Evolutionary conservation across 306 rosid species (phyloP).

Genomic region (Sesbania bispinosa): DNA sequence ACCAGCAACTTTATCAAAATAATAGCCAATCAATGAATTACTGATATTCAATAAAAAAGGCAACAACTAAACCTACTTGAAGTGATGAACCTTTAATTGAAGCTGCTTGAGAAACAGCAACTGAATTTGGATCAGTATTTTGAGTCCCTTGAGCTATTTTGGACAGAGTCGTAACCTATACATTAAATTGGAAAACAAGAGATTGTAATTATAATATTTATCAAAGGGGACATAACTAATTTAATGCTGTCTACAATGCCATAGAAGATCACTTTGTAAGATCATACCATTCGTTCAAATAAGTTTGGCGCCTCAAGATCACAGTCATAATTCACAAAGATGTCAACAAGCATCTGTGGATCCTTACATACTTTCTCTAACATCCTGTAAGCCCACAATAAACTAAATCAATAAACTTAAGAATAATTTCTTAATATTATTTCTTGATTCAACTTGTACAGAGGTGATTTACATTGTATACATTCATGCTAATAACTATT

Average conservation of each 20-base stretch:
- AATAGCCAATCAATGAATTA: conserved; percentile 4
- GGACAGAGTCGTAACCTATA: conserved; percentile 86
- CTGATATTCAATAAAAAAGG: conserved; percentile 17
- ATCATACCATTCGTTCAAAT: conserved; percentile 93
- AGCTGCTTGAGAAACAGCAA: conserved; percentile 67
- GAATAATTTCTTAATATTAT: neutral
- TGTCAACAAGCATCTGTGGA: conserved; percentile 97
- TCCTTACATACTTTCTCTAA: conserved; percentile 93
- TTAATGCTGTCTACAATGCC: conserved; percentile 9
- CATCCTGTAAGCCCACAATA: conserved; percentile 66
- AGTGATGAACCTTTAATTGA: conserved; percentile 90
- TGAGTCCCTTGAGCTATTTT: conserved; percentile 87
- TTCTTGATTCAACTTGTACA: neutral
- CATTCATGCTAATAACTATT: neutral
- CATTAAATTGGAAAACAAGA: conserved; percentile 28
- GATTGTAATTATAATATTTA: conserved; percentile 26
- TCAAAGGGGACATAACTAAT: neutral
- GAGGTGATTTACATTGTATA: neutral
- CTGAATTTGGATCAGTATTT: conserved; percentile 76
- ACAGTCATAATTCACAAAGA: conserved; percentile 98
- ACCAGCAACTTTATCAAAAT: conserved; percentile 18
- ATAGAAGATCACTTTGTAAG: conserved; percentile 17
- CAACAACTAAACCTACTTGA: conserved; percentile 62
- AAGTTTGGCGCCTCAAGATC: conserved; percentile 99
- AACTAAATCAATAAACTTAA: conserved; percentile 22